Conservation (phyloP, 2,329 filamentous ascomycete species). For the Verticillium klebahnii region DNA sequence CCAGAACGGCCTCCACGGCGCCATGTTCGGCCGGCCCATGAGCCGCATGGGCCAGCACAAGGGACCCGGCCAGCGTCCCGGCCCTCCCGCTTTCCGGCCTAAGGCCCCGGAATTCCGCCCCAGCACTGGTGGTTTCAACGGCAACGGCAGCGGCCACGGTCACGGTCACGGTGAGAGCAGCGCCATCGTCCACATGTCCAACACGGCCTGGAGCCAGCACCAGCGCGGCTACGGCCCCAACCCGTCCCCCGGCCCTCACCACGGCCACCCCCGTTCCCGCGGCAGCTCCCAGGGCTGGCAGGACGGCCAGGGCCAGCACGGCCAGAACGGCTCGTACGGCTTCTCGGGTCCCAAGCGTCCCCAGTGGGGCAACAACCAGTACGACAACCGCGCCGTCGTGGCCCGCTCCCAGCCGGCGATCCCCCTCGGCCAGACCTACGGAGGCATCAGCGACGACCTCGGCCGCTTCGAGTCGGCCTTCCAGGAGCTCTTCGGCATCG, state of each 20-base stretch:
- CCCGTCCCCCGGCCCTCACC: neutral
- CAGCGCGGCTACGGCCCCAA: neutral
- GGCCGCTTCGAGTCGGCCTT: slow-evolving; percentile 4
- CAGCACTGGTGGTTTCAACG: slow-evolving; percentile 14
- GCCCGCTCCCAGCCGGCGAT: slow-evolving; percentile 1
- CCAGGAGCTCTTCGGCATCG: slow-evolving; percentile 11
- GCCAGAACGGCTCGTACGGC: slow-evolving; percentile 2
- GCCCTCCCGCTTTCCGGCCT: slow-evolving; percentile 20
- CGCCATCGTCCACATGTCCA: neutral
- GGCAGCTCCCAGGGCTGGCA: neutral
- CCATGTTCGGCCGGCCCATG: slow-evolving; percentile 5
- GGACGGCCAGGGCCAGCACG: neutral
- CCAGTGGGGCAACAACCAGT: slow-evolving; percentile 1
- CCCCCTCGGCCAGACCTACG: slow-evolving; percentile 3
- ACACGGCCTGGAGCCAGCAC: slow-evolving; percentile 16
- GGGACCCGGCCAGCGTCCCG: slow-evolving; percentile 6
- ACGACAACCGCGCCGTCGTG: slow-evolving; percentile 1
- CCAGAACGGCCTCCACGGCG: neutral
- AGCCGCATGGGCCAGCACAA: slow-evolving; percentile 9
- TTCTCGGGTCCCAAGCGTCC: neutral
- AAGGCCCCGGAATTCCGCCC: slow-evolving; percentile 28
- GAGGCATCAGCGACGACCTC: slow-evolving; percentile 1
- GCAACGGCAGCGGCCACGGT: slow-evolving; percentile 3
- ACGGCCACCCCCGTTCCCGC: neutral
- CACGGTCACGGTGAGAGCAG: neutral